Evolutionary conservation across 768 basidiomycete genomes (phyloP).

Genomic region (Kockovaella imperatae): DNA sequence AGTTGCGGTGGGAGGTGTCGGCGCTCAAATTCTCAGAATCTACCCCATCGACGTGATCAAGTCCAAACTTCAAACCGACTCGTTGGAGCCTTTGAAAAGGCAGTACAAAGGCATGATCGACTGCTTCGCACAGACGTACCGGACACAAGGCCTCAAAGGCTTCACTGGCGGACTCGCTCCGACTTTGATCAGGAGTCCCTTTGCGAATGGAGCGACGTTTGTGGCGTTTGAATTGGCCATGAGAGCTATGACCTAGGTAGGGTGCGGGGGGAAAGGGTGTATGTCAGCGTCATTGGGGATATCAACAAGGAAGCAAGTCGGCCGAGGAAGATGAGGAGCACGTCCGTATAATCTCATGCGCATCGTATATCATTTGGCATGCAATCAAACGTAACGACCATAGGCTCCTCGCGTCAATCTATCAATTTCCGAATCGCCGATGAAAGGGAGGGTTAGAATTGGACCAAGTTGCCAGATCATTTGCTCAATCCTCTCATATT

Average conservation of each 20-base stretch:
- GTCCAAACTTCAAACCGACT: slow-evolving; percentile 88
- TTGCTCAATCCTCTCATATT: too few relatives aligned
- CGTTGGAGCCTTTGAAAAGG: slow-evolving; percentile 56
- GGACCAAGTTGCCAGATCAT: too few relatives aligned
- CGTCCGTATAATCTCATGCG: too few relatives aligned
- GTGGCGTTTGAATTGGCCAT: slow-evolving; percentile 90
- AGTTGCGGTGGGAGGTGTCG: not conserved
- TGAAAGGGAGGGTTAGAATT: too few relatives aligned
- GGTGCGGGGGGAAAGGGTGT: too few relatives aligned
- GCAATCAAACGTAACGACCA: too few relatives aligned
- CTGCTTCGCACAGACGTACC: slow-evolving; percentile 74
- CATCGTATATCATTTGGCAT: too few relatives aligned
- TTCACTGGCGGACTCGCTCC: slow-evolving; percentile 88
- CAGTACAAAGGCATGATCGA: slow-evolving; percentile 77
- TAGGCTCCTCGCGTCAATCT: too few relatives aligned
- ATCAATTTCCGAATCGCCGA: too few relatives aligned
- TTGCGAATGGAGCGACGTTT: slow-evolving; percentile 95
- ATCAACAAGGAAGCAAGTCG: too few relatives aligned
- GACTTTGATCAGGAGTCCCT: slow-evolving; percentile 82
- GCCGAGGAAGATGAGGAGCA: too few relatives aligned
- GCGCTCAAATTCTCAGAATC: slow-evolving; percentile 51
- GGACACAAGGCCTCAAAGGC: slow-evolving; percentile 70
- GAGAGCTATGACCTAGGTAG: slow-evolving; percentile 46
- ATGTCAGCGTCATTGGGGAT: too few relatives aligned
- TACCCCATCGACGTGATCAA: slow-evolving; percentile 97